A percentile compares a stretch with the other conserved stretches of the same genome.
These are phyloP conservation scores for Cyberlindnera bimundalis DNA, from an alignment of 805 yeast genomes.

Conservation along the genomic window DNA sequence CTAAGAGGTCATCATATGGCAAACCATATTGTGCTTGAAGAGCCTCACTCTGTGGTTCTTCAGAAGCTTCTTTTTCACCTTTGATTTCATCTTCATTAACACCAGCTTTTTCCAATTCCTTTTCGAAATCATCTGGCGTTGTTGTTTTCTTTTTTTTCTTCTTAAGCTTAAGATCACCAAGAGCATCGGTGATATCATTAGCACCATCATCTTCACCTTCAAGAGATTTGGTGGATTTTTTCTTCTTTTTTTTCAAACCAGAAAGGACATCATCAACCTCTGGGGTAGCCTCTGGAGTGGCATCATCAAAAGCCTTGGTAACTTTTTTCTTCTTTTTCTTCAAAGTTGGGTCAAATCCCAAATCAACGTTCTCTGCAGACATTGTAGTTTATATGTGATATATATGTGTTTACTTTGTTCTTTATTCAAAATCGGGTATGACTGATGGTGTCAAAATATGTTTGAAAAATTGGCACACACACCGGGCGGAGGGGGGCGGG, in stretches of 20 bases:
- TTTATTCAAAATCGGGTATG: too few species aligned
- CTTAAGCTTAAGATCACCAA: conserved; percentile 70
- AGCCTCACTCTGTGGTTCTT: conserved; percentile 27
- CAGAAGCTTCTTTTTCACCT: conserved; percentile 23
- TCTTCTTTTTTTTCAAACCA: conserved; percentile 83
- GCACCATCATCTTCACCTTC: conserved; percentile 37
- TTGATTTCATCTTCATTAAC: conserved; percentile 43
- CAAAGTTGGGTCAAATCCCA: conserved; percentile 71
- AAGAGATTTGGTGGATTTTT: conserved; percentile 46
- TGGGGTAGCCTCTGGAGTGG: conserved; percentile 39
- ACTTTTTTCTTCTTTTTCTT: conserved; percentile 77
- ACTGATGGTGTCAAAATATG: too few species aligned
- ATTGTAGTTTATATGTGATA: conserved; percentile 1
- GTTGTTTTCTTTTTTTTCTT: conserved; percentile 84
- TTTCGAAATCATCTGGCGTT: conserved; percentile 76
- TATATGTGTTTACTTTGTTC: neutral
- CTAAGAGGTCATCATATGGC: conserved; percentile 72
- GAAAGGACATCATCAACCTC: conserved; percentile 64
- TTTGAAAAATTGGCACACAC: too few species aligned
- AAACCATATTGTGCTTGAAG: conserved; percentile 50
- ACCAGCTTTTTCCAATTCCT: conserved; percentile 88
- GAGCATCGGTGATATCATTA: conserved; percentile 53
- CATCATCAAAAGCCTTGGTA: conserved; percentile 40
- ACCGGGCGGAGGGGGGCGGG: too few species aligned
- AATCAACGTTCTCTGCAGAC: conserved; percentile 18